Conservation (phyloP, 805 yeast genomes). For the Cyberlindnera xishuangbannaensis region DNA sequence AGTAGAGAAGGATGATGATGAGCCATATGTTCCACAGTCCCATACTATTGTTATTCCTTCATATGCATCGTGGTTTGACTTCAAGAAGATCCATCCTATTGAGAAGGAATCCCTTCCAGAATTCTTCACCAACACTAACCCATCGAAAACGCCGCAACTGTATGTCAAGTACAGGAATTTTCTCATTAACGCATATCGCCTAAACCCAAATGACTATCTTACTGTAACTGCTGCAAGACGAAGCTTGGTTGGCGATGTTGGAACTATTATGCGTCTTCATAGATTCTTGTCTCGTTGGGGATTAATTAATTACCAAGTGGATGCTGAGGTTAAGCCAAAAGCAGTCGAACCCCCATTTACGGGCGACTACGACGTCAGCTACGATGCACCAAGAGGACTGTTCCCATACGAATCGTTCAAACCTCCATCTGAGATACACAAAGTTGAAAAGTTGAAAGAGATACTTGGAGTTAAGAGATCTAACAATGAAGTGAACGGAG, state of each 20-base stretch:
- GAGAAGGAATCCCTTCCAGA: conserved; percentile 86
- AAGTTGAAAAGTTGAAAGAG: conserved; percentile 38
- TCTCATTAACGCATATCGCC: conserved; percentile 79
- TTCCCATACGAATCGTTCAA: conserved; percentile 87
- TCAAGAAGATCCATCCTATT: conserved; percentile 65
- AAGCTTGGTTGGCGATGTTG: conserved; percentile 87
- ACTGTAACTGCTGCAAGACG: conserved; percentile 90
- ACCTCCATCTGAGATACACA: conserved; percentile 44
- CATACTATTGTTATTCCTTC: conserved; percentile 85
- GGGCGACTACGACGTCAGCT: conserved; percentile 69
- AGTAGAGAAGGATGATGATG: conserved; percentile 13
- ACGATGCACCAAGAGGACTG: conserved; percentile 87
- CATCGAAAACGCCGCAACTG: conserved; percentile 74
- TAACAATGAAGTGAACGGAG: too few relatives aligned
- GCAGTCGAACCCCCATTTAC: conserved; percentile 68
- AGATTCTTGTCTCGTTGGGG: conserved; percentile 89
- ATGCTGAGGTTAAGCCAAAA: conserved; percentile 66
- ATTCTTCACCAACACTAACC: conserved; percentile 68
- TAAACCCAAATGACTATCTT: conserved; percentile 84
- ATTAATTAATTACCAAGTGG: conserved; percentile 85
- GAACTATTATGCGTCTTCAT: conserved; percentile 79
- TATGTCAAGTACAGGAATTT: conserved; percentile 82
- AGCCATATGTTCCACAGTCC: conserved; percentile 47
- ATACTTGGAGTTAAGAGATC: conserved; percentile 18
- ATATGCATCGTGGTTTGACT: conserved; percentile 79